phyloP scores from a whole-genome alignment of 1,284 basidiomycete genomes.

The Naganishia albida region DNA sequence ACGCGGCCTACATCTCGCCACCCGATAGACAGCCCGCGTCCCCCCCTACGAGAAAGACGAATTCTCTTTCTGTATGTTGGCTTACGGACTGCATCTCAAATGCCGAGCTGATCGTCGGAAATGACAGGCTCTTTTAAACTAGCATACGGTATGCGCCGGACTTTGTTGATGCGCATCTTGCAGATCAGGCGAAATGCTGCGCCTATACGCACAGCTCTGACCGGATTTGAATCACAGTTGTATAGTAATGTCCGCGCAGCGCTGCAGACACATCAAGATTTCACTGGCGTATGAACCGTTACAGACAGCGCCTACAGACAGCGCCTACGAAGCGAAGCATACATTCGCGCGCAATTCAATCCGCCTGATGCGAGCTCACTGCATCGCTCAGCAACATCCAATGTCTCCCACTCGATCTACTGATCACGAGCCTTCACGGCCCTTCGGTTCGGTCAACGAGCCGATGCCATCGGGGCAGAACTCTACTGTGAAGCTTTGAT shows the following conservation, averaged over 20 bases:
- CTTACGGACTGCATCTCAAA: no score
- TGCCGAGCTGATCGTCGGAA: background rate
- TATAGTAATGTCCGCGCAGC: no score
- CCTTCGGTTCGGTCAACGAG: background rate
- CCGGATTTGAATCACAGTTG: no score
- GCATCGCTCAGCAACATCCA: background rate
- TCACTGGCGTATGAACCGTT: no score
- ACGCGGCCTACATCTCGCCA: background rate
- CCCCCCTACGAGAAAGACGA: slow-evolving; percentile 16
- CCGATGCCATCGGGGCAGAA: slow-evolving; percentile 20
- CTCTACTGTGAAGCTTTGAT: slow-evolving; percentile 11
- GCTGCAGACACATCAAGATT: no score
- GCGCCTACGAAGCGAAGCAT: no score
- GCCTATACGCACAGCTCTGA: no score
- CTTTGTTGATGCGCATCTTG: no score
- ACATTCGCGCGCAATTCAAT: no score
- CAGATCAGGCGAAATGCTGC: no score
- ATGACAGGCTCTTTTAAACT: slow-evolving; percentile 8
- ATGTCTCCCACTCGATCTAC: background rate
- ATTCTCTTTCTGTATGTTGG: slow-evolving; percentile 12
- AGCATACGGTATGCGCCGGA: background rate
- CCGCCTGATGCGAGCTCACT: background rate
- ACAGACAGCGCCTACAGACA: no score
- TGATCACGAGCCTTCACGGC: background rate
- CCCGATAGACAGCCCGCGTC: slow-evolving; percentile 11